These are phyloP conservation scores for Theobroma grandiflorum DNA, from an alignment of 441 rosid species.

Conservation along the genomic window DNA sequence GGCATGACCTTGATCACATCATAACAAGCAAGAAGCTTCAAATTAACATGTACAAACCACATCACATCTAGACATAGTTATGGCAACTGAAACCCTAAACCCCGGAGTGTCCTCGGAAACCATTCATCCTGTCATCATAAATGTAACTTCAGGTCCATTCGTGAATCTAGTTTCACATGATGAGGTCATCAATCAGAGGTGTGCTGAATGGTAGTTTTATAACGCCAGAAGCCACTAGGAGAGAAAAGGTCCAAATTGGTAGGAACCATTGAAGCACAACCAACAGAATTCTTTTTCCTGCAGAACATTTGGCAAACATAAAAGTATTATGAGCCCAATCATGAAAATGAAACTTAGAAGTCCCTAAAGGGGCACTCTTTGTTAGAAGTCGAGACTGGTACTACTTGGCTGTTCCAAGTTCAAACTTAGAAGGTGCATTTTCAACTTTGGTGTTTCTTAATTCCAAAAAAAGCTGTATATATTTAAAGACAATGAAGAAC, in stretches of 20 bases:
- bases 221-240: conserved; percentile 61
- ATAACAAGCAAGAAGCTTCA: too few species aligned
- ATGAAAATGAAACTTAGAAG: too few species aligned
- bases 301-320: background rate
- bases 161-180: conserved; percentile 44
- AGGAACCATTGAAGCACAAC: conserved; percentile 58
- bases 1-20: too few species aligned
- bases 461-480: too few species aligned
- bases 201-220: conserved; percentile 65
- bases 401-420: too few species aligned
- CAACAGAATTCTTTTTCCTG: conserved; percentile 70
- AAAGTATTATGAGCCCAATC: background rate
- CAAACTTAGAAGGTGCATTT: background rate
- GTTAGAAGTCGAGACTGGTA: too few species aligned
- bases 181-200: conserved; percentile 66
- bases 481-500: too few species aligned
- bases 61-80: background rate
- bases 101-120: background rate
- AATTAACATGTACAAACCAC: background rate
- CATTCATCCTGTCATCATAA: background rate
- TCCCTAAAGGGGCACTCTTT: too few species aligned
- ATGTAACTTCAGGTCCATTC: background rate
- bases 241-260: conserved; percentile 65
- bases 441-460: too few species aligned
- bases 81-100: background rate